Percentiles rank a stretch among this genome's conserved stretches.
phyloP scores from a whole-genome alignment of 2,329 filamentous ascomycete genomes.

The Beauveria sp. region DNA sequence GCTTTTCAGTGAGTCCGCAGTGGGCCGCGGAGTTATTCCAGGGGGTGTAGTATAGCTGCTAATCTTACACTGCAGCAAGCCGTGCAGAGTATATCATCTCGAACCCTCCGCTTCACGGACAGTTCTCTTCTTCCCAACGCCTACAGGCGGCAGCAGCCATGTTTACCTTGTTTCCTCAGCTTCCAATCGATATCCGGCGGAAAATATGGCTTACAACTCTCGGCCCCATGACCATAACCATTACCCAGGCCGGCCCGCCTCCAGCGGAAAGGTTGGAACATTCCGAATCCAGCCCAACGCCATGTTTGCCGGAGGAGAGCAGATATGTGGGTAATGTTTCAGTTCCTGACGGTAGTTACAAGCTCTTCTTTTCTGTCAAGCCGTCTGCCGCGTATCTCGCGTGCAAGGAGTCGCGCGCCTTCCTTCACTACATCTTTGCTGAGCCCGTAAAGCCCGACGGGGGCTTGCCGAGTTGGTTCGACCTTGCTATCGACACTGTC shows the following conservation, averaged over 20 bases:
- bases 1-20: no score
- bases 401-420: conserved; percentile 4
- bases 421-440: conserved; percentile 3
- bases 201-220: conserved; percentile 7
- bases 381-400: conserved; percentile 3
- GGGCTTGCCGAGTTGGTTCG: conserved; percentile 2
- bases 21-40: no score
- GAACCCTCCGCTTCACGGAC: background rate
- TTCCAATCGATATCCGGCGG: conserved; percentile 2
- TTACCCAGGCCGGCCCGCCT: background rate
- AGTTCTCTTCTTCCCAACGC: background rate
- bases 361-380: background rate
- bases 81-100: background rate
- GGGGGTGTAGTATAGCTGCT: background rate
- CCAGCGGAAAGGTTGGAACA: background rate
- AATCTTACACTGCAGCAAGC: background rate
- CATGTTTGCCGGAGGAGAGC: background rate
- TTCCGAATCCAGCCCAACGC: no score
- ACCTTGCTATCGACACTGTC: background rate
- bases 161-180: background rate
- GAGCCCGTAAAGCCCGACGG: background rate
- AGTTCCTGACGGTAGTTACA: background rate
- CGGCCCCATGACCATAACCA: background rate
- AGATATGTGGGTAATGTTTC: background rate
- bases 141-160: background rate